phyloP scores from a whole-genome alignment of 257 asterid genomes.

The Osmanthus fragrans region DNA sequence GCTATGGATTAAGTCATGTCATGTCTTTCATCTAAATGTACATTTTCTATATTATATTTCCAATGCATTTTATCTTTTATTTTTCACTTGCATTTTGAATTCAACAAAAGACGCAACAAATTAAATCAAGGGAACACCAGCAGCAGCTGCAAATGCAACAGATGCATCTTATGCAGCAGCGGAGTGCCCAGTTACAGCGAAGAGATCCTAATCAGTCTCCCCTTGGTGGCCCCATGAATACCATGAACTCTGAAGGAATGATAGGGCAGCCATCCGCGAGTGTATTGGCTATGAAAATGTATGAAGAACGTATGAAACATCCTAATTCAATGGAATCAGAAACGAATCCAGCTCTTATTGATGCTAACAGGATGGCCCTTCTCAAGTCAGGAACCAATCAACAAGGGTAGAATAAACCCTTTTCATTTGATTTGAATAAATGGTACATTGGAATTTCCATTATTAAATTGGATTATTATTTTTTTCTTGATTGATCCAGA shows the following conservation, averaged over 20 bases:
- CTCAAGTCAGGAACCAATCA: constrained; percentile 86
- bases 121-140: constrained; percentile 93
- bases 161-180: constrained; percentile 93
- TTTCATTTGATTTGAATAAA: constrained; percentile 4
- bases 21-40: background rate
- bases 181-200: constrained; percentile 83
- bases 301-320: constrained; percentile 95
- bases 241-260: constrained; percentile 81
- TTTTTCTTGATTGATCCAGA: constrained; percentile 54
- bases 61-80: background rate
- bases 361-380: constrained; percentile 94
- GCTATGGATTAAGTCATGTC: background rate
- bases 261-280: constrained; percentile 96
- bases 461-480: background rate
- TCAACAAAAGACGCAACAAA: constrained; percentile 77
- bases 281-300: constrained; percentile 90
- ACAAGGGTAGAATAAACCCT: constrained; percentile 68
- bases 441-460: background rate
- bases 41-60: background rate
- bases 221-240: constrained; percentile 77
- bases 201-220: constrained; percentile 98
- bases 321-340: constrained; percentile 92
- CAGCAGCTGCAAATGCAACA: constrained; percentile 95
- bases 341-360: constrained; percentile 69
- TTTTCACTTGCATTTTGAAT: background rate